These are phyloP conservation scores for Lactifluus hygrophoroides DNA, from an alignment of 768 basidiomycete genomes.

Conservation along the genomic window DNA sequence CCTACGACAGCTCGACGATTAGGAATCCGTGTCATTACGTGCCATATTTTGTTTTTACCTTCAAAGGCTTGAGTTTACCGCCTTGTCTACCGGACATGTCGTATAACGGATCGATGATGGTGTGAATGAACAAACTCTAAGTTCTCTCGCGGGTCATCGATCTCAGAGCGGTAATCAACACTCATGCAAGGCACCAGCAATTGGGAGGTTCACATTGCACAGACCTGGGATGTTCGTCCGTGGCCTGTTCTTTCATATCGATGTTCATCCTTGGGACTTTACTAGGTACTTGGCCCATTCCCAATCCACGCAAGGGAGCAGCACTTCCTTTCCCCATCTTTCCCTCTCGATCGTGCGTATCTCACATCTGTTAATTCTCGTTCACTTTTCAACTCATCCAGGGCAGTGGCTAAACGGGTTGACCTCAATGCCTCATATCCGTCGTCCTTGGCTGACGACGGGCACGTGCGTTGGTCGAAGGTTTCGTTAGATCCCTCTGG, in stretches of 20 bases:
- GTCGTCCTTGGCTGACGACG: constrained; percentile 61
- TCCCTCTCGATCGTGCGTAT: constrained; percentile 52
- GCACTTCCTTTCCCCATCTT: constrained; percentile 70
- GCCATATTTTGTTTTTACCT: constrained; percentile 45
- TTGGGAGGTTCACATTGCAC: constrained; percentile 1
- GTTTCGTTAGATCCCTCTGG: constrained; percentile 36
- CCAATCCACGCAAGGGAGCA: constrained; percentile 81
- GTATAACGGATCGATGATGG: constrained; percentile 8
- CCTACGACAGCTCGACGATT: constrained; percentile 33
- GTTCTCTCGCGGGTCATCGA: not conserved
- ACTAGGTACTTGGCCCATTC: constrained; percentile 72
- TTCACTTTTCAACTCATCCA: not conserved
- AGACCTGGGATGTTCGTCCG: constrained; percentile 62
- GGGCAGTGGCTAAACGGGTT: constrained; percentile 41
- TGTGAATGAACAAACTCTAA: not conserved
- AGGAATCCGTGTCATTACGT: not conserved
- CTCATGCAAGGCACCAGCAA: not conserved
- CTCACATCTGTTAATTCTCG: not conserved
- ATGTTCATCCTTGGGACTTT: not conserved
- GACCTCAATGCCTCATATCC: constrained; percentile 46
- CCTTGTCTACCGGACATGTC: constrained; percentile 63
- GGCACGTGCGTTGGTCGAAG: constrained; percentile 50
- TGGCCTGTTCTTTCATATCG: not conserved
- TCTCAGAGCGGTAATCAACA: not conserved
- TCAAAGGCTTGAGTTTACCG: constrained; percentile 81